Conservation (phyloP, 345 rosid genomes). For the Eucalyptus erythrocorys region DNA sequence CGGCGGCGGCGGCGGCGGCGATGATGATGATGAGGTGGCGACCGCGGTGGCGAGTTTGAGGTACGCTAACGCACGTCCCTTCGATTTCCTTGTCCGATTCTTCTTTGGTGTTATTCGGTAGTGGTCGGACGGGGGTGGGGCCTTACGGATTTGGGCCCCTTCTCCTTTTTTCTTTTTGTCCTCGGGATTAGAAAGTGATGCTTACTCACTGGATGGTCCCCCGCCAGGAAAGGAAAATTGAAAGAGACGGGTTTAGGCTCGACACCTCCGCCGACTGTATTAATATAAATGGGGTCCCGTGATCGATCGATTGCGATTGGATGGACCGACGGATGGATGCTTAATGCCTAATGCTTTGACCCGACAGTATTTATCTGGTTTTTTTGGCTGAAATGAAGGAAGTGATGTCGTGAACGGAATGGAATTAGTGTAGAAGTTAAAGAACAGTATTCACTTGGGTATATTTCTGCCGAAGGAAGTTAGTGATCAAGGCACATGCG, state of each 20-base stretch:
- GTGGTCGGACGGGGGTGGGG: not conserved
- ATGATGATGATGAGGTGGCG: not conserved
- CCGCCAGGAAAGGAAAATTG: not conserved
- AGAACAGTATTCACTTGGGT: not conserved
- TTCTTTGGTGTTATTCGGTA: not conserved
- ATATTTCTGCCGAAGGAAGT: not conserved
- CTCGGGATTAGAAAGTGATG: not conserved
- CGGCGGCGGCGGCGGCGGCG: not conserved
- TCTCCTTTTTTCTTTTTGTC: not conserved
- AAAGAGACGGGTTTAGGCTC: not conserved
- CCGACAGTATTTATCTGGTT: not conserved
- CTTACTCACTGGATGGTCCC: not conserved
- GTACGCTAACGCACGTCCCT: not conserved
- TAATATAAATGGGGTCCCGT: no score
- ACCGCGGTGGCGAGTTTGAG: not conserved
- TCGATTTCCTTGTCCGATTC: not conserved
- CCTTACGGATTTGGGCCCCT: not conserved
- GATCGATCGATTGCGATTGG: not conserved
- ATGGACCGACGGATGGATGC: not conserved
- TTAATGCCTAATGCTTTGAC: not conserved
- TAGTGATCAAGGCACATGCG: accelerated
- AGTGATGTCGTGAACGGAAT: not conserved
- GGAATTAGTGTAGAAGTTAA: not conserved
- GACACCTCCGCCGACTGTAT: not conserved
- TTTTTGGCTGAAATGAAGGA: not conserved